Conservation (phyloP, 306 rosid species). For the Sechiopsis laciniata region DNA sequence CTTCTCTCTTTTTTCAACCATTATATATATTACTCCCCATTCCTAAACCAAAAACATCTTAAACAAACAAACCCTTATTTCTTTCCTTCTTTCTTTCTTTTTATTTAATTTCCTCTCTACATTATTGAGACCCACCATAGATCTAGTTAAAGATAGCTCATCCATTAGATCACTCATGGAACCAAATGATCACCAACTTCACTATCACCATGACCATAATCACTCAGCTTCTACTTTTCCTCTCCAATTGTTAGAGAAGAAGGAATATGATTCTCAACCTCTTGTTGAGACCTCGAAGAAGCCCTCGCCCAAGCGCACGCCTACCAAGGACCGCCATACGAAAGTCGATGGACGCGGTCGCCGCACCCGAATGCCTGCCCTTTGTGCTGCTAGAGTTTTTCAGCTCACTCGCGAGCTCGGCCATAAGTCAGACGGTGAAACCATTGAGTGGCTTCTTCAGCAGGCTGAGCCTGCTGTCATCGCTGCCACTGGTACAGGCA, state of each 20-base stretch:
- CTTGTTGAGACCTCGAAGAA: conserved; percentile 2
- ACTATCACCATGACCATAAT: not conserved
- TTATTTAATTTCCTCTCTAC: not conserved
- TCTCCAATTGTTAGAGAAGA: conserved; percentile 21
- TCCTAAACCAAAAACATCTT: conserved; percentile 12
- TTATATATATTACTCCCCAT: conserved; percentile 10
- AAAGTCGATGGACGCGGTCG: conserved; percentile 23
- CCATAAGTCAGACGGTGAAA: conserved; percentile 23
- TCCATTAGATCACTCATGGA: conserved; percentile 6
- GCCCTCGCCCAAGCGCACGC: not conserved
- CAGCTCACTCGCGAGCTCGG: conserved; percentile 24
- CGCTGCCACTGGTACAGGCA: conserved; percentile 21
- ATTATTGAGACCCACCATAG: conserved; percentile 16
- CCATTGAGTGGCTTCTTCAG: conserved; percentile 26
- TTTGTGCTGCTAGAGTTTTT: conserved; percentile 24
- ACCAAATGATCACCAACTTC: conserved; percentile 16
- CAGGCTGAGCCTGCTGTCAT: conserved; percentile 22
- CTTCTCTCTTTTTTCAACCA: not conserved
- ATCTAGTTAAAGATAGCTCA: not conserved
- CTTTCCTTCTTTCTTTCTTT: not conserved
- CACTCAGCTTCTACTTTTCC: conserved; percentile 5
- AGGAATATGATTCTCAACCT: conserved; percentile 10
- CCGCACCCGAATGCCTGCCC: conserved; percentile 23
- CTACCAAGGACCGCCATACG: conserved; percentile 22
- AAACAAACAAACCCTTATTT: not conserved